Conservation (phyloP, 306 rosid species). For the Pterocarpus santalinus region DNA sequence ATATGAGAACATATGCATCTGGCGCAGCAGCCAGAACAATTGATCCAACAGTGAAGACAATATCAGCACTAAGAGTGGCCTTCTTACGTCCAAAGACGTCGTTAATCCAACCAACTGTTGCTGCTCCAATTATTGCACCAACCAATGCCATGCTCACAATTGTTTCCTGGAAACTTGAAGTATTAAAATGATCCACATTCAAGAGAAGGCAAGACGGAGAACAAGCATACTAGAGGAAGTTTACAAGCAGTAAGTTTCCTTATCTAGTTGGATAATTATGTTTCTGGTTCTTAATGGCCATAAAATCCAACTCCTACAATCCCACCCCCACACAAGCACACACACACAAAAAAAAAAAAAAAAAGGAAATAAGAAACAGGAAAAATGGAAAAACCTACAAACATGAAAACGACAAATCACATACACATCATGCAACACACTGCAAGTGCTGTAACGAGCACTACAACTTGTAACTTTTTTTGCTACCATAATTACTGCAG, state of each 20-base stretch:
- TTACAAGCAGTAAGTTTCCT: not conserved
- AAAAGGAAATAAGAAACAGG: not conserved
- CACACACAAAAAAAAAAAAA: not conserved
- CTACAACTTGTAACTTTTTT: not conserved
- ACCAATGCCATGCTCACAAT: conserved; percentile 84
- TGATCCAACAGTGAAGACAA: conserved; percentile 69
- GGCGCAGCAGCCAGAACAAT: conserved; percentile 80
- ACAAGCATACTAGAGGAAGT: conserved; percentile 10
- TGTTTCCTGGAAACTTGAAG: conserved; percentile 67
- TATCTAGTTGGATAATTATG: conserved; percentile 1
- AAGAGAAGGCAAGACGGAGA: not conserved
- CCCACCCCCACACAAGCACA: not conserved
- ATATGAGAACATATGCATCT: conserved; percentile 73
- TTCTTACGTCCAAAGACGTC: conserved; percentile 78
- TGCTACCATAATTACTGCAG: not conserved
- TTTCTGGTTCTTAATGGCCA: not conserved
- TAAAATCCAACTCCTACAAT: not conserved
- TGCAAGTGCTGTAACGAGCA: not conserved
- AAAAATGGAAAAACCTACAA: not conserved
- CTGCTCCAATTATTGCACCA: conserved; percentile 83
- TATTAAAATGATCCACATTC: conserved; percentile 24
- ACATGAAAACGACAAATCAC: not conserved
- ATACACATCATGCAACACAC: not conserved
- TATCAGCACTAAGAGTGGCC: conserved; percentile 78
- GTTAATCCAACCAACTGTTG: conserved; percentile 85